Base-by-base conservation (phyloP, 2,329 filamentous ascomycete species). In the Scytalidium lignicola region DNA sequence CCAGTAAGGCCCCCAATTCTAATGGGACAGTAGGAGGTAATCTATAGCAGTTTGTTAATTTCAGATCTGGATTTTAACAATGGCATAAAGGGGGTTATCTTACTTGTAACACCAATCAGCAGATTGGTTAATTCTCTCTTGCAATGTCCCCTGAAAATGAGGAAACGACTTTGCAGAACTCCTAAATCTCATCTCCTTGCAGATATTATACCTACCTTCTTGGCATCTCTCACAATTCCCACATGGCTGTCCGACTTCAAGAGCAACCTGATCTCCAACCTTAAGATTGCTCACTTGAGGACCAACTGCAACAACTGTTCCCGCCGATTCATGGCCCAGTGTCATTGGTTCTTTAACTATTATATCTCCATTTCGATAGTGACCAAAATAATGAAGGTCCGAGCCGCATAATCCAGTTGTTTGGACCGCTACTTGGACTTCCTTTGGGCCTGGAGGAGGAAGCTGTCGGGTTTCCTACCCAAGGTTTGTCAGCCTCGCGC, bases 401-500 rank as follows among this genome's bases (percentile, higher is more conserved):
- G 89, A 95, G 78, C 92, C 93, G 75, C 93, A 97, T 62, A 97
- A 96, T 47, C 93, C 93, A 2, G 92, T 97, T 70, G 88, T 92
- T 70, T 92, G 88, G 65, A 97, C 81, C 47, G 88, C 88, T 51
- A 97, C 70, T 41, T 90, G 90, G 44, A 96, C 90, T 73, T 96
- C 88, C 45, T 50, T 47, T 43, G 61, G 43, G 19, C 46, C 51
- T 44, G 63, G 65, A 15, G 47, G 44, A 12, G 37, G 37, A 5
- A 67, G 55, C 8, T 46, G 40, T 22, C 64, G 58, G 40, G 53
- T 44, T 59, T 65, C 63, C 63, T 66, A 46, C 26, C 26, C 7
- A 37, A 37, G 15, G 15, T 17, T 37, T n/a, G 15, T 37, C 32
- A 37, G 32, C 32, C 32, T 37, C 15, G 32, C 32, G 22, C n/a